phyloP scores from a whole-genome alignment of 805 yeast genomes.

The Saccharomycopsis fodiens region DNA sequence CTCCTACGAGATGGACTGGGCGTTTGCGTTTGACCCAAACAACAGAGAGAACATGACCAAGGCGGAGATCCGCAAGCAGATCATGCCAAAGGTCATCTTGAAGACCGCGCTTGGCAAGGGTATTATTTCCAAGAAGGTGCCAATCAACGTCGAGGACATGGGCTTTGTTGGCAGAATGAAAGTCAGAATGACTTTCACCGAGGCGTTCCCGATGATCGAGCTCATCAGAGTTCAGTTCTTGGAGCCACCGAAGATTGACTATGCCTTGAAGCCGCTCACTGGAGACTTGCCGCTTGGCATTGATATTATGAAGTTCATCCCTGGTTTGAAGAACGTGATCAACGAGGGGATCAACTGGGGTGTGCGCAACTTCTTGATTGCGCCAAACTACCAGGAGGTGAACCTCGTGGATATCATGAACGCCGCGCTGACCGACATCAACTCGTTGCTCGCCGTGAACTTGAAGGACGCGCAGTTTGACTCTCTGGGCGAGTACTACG shows the following conservation, averaged over 20 bases:
- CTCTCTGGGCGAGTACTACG: constrained; percentile 52
- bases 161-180: constrained; percentile 63
- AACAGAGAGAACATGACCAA: constrained; percentile 81
- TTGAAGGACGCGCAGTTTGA: constrained; percentile 42
- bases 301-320: constrained; percentile 77
- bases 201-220: constrained; percentile 72
- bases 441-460: constrained; percentile 62
- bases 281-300: constrained; percentile 78
- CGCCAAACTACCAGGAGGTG: constrained; percentile 72
- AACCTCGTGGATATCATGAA: constrained; percentile 68
- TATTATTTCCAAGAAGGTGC: constrained; percentile 64
- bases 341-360: constrained; percentile 60
- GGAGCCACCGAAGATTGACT: constrained; percentile 74
- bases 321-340: constrained; percentile 70
- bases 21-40: constrained; percentile 71
- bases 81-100: constrained; percentile 73
- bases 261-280: constrained; percentile 78
- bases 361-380: constrained; percentile 71
- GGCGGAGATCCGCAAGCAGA: constrained; percentile 57
- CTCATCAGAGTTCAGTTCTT: constrained; percentile 62
- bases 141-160: constrained; percentile 77
- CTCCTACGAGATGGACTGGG: constrained; percentile 77
- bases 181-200: constrained; percentile 47
- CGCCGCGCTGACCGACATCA: constrained; percentile 55
- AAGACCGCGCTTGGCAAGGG: constrained; percentile 81